Conservation (phyloP, 139 green algal genomes). For the Chlamydomonas sphaeroides region DNA sequence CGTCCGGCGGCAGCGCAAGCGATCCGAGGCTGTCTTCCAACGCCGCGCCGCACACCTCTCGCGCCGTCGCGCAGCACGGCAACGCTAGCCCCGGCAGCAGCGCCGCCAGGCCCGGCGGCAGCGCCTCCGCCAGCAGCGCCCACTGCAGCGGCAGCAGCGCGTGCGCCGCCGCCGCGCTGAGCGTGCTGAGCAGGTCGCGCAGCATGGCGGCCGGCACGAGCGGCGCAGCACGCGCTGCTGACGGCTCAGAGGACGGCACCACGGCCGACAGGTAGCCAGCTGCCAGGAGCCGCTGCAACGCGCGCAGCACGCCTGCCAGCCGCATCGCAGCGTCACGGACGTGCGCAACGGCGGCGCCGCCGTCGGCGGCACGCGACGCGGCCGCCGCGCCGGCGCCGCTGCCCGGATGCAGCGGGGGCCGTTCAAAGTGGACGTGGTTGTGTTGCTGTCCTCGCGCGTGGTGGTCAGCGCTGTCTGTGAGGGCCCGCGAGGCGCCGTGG, state of each 20-base stretch:
- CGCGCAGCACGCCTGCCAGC: not conserved
- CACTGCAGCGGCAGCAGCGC: conserved; percentile 40
- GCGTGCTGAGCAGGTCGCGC: not conserved
- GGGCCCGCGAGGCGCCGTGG: too few relatives aligned
- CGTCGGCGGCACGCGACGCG: not conserved
- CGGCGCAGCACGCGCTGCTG: not conserved
- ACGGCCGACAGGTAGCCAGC: not conserved
- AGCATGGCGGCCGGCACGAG: conserved; percentile 34
- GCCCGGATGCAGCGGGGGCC: not conserved
- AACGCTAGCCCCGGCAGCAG: conserved; percentile 6
- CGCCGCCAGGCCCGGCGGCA: not conserved
- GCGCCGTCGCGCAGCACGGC: conserved; percentile 7
- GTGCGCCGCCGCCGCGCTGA: not conserved
- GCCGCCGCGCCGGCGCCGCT: not conserved
- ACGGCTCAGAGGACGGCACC: too few relatives aligned
- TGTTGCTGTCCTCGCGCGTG: too few relatives aligned
- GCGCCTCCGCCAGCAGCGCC: not conserved
- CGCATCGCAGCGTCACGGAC: not conserved
- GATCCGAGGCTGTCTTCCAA: not conserved
- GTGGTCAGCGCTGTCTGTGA: too few relatives aligned
- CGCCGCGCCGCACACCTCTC: conserved; percentile 3
- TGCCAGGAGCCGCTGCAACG: conserved; percentile 30
- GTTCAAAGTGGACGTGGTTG: too few relatives aligned
- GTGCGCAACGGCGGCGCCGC: not conserved
- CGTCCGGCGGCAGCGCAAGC: too few relatives aligned